Evolutionary conservation across 2,329 filamentous ascomycete species (phyloP), one percentile per base, ranked within the genome.

Genomic region (Rutstroemia sp.): DNA sequence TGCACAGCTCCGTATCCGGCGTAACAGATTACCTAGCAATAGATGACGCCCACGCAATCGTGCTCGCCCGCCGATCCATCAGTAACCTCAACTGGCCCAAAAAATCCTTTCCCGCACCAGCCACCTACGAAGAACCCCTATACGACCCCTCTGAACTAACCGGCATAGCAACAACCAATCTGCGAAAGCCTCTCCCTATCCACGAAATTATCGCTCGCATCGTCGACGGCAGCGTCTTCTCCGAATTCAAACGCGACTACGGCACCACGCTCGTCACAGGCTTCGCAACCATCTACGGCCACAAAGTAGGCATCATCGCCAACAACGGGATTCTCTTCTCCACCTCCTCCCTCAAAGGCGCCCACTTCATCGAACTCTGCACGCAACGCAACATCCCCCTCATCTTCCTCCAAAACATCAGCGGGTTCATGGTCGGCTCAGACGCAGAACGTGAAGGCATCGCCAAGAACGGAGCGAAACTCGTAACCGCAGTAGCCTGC

Each of bases 261-360:
- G 92, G 92, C 57, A 83, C 83, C 4, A 95, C 92, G 0, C 82
- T 99, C 7, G 88, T 96, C 48, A 96, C 92, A 0, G 90, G 92
- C 42, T 96, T 97, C 70, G 92, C 90, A 1, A 80, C 79, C 65
- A 95, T 97, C 68, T 88, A 96, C 72, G 91, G 92, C 45, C 88
- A 95, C 63, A 88, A 83, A 54, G 90, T 97, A 18, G 92, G 92
- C 61, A 95, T 99, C 66, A 79, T 99, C 18, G 92, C 92, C 61
- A 97, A 97, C 76, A 94, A 96, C 66, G 94, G 94, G 54, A 96
- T 97, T 65, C 79, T 99, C 6, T 95, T 97, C 76, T 90, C 88
- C 55, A 83, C 91, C 52, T 91, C 89, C 9, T 86, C 90, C 8
- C 79, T 96, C 60, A 99, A 99, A 74, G 94, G 92, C 38, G 91